phyloP scores from a whole-genome alignment of 352 stramenopile species.

The Aphanomyces astaci region DNA sequence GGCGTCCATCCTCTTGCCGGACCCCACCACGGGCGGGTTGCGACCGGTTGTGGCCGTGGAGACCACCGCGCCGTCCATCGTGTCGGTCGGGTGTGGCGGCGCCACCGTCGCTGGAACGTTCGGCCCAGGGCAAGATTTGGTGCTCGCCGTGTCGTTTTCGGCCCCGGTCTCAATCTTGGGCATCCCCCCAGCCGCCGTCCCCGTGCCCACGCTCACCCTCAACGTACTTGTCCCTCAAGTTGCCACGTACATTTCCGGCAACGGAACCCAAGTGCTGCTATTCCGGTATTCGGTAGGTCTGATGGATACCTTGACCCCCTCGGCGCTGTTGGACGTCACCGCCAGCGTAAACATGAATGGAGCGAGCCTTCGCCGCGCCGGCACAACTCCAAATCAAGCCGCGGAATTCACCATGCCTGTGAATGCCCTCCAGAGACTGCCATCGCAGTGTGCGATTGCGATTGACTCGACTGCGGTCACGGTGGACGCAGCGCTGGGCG shows the following conservation, averaged over 20 bases:
- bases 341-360: constrained; percentile 48
- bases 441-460: constrained; percentile 40
- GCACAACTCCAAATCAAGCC: constrained; percentile 56
- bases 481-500: constrained; percentile 48
- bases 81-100: constrained; percentile 36
- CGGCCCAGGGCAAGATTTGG: constrained; percentile 52
- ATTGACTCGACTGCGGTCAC: constrained; percentile 55
- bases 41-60: constrained; percentile 58
- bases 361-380: constrained; percentile 64
- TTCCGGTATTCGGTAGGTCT: constrained; percentile 58
- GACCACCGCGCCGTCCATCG: constrained; percentile 54
- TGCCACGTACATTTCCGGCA: constrained; percentile 51
- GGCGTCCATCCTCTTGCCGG: constrained; percentile 47
- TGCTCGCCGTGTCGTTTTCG: constrained; percentile 52
- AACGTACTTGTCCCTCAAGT: constrained; percentile 27
- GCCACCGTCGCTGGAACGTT: constrained; percentile 58
- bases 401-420: constrained; percentile 38
- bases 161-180: constrained; percentile 57
- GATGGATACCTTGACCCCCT: neutral
- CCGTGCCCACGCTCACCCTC: constrained; percentile 42
- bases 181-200: constrained; percentile 15
- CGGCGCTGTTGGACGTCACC: constrained; percentile 38
- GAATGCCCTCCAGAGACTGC: constrained; percentile 39
- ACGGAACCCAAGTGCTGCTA: constrained; percentile 55
- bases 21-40: constrained; percentile 27